Percentiles rank a stretch among this genome's conserved stretches.
Conservation (phyloP, 2,329 filamentous ascomycete species). For the Epichloe hybrida region DNA sequence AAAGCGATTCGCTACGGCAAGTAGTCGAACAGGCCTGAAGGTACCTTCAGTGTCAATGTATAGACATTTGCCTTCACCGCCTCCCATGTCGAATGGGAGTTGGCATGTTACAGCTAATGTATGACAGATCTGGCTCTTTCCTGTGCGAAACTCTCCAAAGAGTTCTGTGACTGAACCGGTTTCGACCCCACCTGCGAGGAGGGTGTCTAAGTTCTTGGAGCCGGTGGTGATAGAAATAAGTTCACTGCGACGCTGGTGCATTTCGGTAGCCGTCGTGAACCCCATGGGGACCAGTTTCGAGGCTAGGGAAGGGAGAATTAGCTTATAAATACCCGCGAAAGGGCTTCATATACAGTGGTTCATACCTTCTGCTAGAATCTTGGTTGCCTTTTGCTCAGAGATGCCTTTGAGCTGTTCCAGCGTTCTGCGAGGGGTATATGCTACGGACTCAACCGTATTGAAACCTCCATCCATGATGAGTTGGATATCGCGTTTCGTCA, state of each 20-base stretch:
- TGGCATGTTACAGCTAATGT: slow-evolving; percentile 98
- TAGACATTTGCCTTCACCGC: slow-evolving; percentile 92
- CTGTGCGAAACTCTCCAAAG: slow-evolving; percentile 94
- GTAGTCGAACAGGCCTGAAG: slow-evolving; percentile 79
- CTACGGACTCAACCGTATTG: slow-evolving; percentile 90
- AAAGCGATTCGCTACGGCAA: slow-evolving; percentile 87
- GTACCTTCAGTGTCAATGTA: slow-evolving; percentile 99
- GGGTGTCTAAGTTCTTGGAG: slow-evolving; percentile 90
- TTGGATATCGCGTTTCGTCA: slow-evolving; percentile 94
- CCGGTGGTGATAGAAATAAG: slow-evolving; percentile 96
- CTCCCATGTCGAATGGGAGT: slow-evolving; percentile 95
- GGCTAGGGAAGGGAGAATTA: slow-evolving; percentile 35
- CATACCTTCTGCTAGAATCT: slow-evolving; percentile 77
- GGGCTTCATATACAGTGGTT: background rate
- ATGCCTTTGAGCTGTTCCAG: slow-evolving; percentile 96
- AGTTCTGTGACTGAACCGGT: slow-evolving; percentile 97
- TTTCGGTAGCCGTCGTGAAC: slow-evolving; percentile 96
- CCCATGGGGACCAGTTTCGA: slow-evolving; percentile 97
- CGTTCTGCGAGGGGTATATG: slow-evolving; percentile 72
- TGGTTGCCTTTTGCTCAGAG: slow-evolving; percentile 89
- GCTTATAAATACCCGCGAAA: background rate
- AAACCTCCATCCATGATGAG: slow-evolving; percentile 82
- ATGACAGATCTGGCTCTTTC: slow-evolving; percentile 97
- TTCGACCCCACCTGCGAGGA: slow-evolving; percentile 87
- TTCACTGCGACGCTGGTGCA: slow-evolving; percentile 93